Conservation (phyloP, 352 stramenopile species). For the Phytophthora lateralis region DNA sequence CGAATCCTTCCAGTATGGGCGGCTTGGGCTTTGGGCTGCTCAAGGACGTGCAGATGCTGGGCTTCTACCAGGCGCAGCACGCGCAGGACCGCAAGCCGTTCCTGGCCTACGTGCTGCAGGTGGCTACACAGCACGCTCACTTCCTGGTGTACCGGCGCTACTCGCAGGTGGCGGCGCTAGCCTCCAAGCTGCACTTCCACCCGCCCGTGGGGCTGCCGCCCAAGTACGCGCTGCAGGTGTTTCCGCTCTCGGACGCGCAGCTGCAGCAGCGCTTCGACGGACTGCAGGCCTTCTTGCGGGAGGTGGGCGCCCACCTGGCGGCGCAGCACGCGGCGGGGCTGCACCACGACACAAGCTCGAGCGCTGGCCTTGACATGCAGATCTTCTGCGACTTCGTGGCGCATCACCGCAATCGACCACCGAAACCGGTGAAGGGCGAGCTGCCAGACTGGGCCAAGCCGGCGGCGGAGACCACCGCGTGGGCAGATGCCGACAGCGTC, state of each 20-base stretch:
- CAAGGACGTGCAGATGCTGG: constrained; percentile 75
- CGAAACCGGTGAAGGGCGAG: constrained; percentile 40
- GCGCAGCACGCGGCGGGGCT: constrained; percentile 54
- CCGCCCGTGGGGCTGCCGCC: constrained; percentile 69
- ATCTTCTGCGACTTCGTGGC: constrained; percentile 82
- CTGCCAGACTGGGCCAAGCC: constrained; percentile 71
- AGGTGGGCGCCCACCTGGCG: constrained; percentile 53
- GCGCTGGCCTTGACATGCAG: constrained; percentile 80
- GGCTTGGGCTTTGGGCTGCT: constrained; percentile 72
- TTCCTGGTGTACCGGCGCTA: constrained; percentile 86
- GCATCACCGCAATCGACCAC: constrained; percentile 69
- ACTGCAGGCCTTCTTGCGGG: constrained; percentile 55
- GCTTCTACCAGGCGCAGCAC: constrained; percentile 80
- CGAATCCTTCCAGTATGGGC: constrained; percentile 21
- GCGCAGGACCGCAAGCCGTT: constrained; percentile 50
- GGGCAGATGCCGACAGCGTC: constrained; percentile 62
- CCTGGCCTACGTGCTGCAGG: constrained; percentile 79
- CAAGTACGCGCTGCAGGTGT: constrained; percentile 84
- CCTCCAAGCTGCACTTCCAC: constrained; percentile 71
- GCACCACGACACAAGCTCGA: constrained; percentile 66
- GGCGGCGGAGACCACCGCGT: constrained; percentile 24
- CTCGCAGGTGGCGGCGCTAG: constrained; percentile 71
- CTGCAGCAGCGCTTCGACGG: constrained; percentile 75
- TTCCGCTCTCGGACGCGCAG: constrained; percentile 66
- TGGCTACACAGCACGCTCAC: constrained; percentile 43